Conservation (phyloP, 345 rosid genomes). For the Punica granatum region DNA sequence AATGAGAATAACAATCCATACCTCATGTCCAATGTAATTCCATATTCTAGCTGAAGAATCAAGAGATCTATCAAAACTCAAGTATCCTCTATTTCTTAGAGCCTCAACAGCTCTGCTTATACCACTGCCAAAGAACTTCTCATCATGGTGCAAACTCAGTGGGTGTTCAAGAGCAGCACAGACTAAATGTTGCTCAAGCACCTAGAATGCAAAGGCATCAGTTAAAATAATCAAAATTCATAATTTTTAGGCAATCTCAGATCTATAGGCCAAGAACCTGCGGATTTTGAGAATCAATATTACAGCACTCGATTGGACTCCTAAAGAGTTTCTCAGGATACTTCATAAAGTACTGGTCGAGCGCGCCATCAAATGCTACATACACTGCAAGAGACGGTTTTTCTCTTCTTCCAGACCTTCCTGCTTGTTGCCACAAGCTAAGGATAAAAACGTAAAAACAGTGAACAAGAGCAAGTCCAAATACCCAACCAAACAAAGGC, state of each 20-base stretch:
- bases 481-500: slow-evolving; percentile 2
- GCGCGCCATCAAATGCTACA: slow-evolving; percentile 78
- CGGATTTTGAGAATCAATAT: slow-evolving; percentile 73
- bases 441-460: slow-evolving; percentile 15
- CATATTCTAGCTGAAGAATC: slow-evolving; percentile 57
- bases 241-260: neutral
- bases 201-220: slow-evolving; percentile 38
- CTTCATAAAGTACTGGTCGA: slow-evolving; percentile 91
- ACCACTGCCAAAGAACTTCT: slow-evolving; percentile 63
- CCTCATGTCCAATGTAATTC: slow-evolving; percentile 88
- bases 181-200: slow-evolving; percentile 74
- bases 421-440: slow-evolving; percentile 98
- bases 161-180: slow-evolving; percentile 92
- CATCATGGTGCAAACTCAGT: slow-evolving; percentile 62
- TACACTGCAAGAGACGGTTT: slow-evolving; percentile 79
- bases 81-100: slow-evolving; percentile 52
- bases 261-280: slow-evolving; percentile 31
- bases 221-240: slow-evolving; percentile 5
- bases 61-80: slow-evolving; percentile 44
- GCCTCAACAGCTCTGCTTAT: slow-evolving; percentile 35
- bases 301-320: slow-evolving; percentile 82
- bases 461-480: slow-evolving; percentile 14
- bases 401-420: slow-evolving; percentile 92
- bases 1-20: slow-evolving; percentile 15
- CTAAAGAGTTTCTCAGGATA: slow-evolving; percentile 73